Base-by-base conservation (phyloP, 2,329 filamentous ascomycete species). In the Atkinsonella hypoxylon region DNA sequence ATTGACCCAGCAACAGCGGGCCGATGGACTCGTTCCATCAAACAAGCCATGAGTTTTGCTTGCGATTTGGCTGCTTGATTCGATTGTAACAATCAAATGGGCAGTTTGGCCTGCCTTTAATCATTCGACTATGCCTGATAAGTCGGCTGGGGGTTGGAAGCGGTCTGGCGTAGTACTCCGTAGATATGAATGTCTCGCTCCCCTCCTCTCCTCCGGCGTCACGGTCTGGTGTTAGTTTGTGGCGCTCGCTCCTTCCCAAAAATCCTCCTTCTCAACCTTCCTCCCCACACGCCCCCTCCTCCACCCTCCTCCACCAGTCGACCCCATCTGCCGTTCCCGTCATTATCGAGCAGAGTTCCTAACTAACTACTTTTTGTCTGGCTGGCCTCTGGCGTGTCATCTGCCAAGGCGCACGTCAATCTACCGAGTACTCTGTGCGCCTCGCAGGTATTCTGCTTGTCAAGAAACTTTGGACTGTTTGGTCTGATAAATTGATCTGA, bases 401-500 rank as follows among this genome's bases (percentile, higher is more conserved):
- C 31, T 45, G 48, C 41, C 42, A 49, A 49, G 42, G 26, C n/a
- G n/a, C n/a, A 31, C 47, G 47, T 18, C 18, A 4, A 13, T 20
- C 31, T 48, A 31, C 34, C 45, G 45, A 40, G 15, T 17, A 26
- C 34, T 39, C 31, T 13, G 20, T 47, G 36, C 43, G 36, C 36
- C 8, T 47, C 31, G 30, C 20, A 36, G 13, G 46, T 49, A 45
- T 46, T 41, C 18, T 43, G 31, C 31, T 32, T 39, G 41, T 46
- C 46, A 31, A n/a, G 43, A 51, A 49, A 41, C 32, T 43, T 49
- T 38, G 26, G n/a, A n/a, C n/a, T 43, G 38, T 40, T 45, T 44
- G 50, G 31, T 38, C 50, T 45, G 43, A 45, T 26, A 48, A 53
- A 53, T 53, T 57, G 54, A 45, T 31, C 20, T 10, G 30, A 30